These are phyloP conservation scores for Candida sonorensis DNA, from an alignment of 805 yeast genomes.

Conservation along the genomic window DNA sequence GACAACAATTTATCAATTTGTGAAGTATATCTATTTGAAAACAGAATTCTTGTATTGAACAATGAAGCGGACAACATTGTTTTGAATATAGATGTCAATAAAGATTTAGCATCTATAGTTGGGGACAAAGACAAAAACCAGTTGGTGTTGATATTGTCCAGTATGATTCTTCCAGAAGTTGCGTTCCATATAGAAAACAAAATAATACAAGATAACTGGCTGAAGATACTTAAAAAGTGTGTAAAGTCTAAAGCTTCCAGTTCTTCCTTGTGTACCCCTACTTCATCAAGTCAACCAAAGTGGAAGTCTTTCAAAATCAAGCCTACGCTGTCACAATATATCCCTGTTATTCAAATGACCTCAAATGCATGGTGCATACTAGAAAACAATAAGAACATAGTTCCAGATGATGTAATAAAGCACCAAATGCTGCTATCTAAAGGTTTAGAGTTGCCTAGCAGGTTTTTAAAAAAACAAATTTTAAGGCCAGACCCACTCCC, in stretches of 20 bases:
- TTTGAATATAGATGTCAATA: conserved; percentile 11
- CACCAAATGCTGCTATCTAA: conserved; percentile 31
- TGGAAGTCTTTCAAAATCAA: no score
- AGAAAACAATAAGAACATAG: conserved; percentile 20
- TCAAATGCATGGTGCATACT: conserved; percentile 43
- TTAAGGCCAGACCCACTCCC: conserved; percentile 32
- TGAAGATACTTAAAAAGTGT: conserved; percentile 17
- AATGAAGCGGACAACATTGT: conserved; percentile 12
- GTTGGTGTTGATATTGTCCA: conserved; percentile 20
- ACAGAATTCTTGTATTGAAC: conserved; percentile 14
- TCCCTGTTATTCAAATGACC: conserved; percentile 41
- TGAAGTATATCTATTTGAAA: conserved; percentile 20
- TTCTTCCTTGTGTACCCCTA: no score
- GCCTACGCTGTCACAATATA: conserved; percentile 7
- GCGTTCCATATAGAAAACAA: conserved; percentile 13
- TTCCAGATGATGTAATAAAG: conserved; percentile 34
- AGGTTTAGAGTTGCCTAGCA: conserved; percentile 36
- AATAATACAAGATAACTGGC: conserved; percentile 23
- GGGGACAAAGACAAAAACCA: conserved; percentile 6
- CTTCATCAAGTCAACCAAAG: no score
- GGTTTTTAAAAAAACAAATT: conserved; percentile 30
- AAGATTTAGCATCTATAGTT: conserved; percentile 21
- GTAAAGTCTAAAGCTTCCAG: no score
- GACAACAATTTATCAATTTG: conserved; percentile 4
- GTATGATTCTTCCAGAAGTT: conserved; percentile 20